Evolutionary conservation across 768 basidiomycete genomes (phyloP).

Genomic region (Mycena latifolia): DNA sequence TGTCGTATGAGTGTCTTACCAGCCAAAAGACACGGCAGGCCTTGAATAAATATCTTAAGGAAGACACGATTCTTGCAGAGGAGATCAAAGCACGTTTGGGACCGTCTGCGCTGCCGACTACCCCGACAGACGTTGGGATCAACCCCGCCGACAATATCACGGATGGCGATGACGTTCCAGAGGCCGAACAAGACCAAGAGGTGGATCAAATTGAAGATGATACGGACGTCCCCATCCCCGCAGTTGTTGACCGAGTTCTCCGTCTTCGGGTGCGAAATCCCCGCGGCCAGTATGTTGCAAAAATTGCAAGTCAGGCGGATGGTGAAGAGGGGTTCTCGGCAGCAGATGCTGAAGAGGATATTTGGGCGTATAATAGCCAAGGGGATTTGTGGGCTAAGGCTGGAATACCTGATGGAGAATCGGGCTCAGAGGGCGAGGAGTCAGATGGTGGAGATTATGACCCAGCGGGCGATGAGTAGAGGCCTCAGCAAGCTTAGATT

Average conservation of each 20-base stretch:
- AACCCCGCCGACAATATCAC: neutral
- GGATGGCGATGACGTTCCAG: neutral
- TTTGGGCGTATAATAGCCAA: constrained; percentile 6
- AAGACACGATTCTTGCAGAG: neutral
- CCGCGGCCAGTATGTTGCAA: neutral
- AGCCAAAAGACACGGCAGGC: neutral
- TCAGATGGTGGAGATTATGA: neutral
- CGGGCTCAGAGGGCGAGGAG: neutral
- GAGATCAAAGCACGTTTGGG: neutral
- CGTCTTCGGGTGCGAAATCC: neutral
- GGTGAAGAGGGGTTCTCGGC: constrained; percentile 6
- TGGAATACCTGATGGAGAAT: constrained; percentile 1
- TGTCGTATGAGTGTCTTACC: neutral
- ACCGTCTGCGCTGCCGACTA: neutral
- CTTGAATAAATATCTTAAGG: neutral
- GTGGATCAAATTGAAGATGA: neutral
- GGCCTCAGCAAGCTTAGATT: too few relatives aligned
- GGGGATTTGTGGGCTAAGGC: constrained; percentile 1
- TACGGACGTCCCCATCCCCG: too few relatives aligned
- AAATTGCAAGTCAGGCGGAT: neutral
- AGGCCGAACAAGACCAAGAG: too few relatives aligned
- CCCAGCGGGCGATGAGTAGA: too few relatives aligned
- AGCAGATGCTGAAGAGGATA: constrained; percentile 8
- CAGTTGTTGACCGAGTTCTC: neutral
- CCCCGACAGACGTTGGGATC: neutral